Base-by-base conservation (phyloP, 176 grass and related monocot species). In the Ananas comosus region DNA sequence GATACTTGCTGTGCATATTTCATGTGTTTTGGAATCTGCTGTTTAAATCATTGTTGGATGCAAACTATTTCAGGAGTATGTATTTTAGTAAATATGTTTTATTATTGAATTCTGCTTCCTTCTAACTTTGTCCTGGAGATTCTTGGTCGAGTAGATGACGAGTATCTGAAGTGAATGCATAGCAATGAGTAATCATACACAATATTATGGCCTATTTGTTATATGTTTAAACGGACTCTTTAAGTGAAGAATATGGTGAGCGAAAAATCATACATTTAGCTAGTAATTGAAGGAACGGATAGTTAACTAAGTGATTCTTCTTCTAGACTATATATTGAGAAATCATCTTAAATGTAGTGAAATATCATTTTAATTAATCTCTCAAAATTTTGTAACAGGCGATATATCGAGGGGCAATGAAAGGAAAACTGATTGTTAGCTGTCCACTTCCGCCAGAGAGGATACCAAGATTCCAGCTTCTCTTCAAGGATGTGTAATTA, bases 381-480 rank as follows among this genome's bases (percentile, higher is more conserved):
- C 16, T 22, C 14, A 18, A 10, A 61, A 9, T 59, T 59, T 17
- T 78, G 51, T 48, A 17, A 23, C 74, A 92, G 88, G 83, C 79
- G 59, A 83, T 92, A 77, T 96, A 73, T 79, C 84, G 92, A 82
- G 92, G 88, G 1, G 86, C 92, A 16, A 96, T 96, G 92, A 92
- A 87, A 80, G 92, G 92, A 16, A 96, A 96, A 75, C 53, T 92
- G 65, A 96, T 92, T 68, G 86, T 96, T 10, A 68, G 65, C n/a
- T 96, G 88, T 72, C 83, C 92, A 4, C 81, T 87, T 83, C 86
- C 93, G 74, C 88, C 79, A 11, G 86, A 96, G 53, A 92, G 81
- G 58, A 79, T 96, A 80, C 81, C 83, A 23, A 90, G 77, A 81
- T 92, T 90, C 63, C 86, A 89, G 10, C 76, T 96, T 49, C 81